Percentiles rank a stretch among this genome's conserved stretches.
Evolutionary conservation across 306 rosid genomes (phyloP).

Genomic region (Vicia sativa): DNA sequence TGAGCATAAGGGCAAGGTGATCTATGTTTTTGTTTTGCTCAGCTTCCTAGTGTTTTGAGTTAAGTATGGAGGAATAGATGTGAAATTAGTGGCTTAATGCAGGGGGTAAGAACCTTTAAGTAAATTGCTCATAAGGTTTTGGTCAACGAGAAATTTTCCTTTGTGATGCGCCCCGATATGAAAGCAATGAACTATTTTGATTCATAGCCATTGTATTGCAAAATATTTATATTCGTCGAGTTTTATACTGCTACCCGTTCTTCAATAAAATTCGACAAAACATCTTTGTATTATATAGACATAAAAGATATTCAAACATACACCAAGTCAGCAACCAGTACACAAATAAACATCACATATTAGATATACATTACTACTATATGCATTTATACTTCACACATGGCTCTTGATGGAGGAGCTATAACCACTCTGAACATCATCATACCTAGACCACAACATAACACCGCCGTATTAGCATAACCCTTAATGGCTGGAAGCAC

Average conservation of each 20-base stretch:
- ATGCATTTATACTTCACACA: slow-evolving; percentile 23
- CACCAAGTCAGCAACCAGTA: neutral
- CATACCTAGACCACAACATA: slow-evolving; percentile 50
- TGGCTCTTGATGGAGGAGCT: slow-evolving; percentile 37
- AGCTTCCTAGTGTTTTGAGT: slow-evolving; percentile 37
- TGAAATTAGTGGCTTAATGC: slow-evolving; percentile 17
- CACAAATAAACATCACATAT: neutral
- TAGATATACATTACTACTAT: neutral
- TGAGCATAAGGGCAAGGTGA: slow-evolving; percentile 37
- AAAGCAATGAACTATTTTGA: slow-evolving; percentile 10
- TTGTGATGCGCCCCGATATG: slow-evolving; percentile 20
- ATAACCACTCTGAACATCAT: slow-evolving; percentile 46
- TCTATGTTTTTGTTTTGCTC: slow-evolving; percentile 37
- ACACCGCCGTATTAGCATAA: slow-evolving; percentile 45
- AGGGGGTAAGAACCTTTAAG: slow-evolving; percentile 39
- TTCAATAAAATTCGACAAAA: neutral
- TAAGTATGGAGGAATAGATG: slow-evolving; percentile 27
- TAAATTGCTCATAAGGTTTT: slow-evolving; percentile 32
- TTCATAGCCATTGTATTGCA: neutral
- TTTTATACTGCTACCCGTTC: neutral
- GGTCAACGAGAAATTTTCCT: slow-evolving; percentile 8
- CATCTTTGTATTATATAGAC: neutral
- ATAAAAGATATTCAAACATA: neutral
- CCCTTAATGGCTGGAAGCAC: slow-evolving; percentile 48
- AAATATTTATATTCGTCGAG: neutral